Evolutionary conservation across 2,329 filamentous ascomycete genomes (phyloP).

Genomic region (Aureobasidium sp.): DNA sequence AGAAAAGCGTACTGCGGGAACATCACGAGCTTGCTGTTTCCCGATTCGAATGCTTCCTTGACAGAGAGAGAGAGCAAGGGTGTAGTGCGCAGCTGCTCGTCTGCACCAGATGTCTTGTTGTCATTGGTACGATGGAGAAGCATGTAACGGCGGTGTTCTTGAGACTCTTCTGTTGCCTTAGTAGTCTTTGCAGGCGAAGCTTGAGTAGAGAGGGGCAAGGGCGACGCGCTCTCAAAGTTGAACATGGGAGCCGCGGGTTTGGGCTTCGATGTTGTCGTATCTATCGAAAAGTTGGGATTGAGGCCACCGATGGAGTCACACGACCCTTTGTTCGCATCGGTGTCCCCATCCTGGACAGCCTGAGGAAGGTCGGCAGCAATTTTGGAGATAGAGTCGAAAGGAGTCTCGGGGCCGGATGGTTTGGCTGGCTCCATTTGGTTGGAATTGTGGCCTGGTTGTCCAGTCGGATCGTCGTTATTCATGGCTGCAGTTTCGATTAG

Average conservation of each 20-base stretch:
- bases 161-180: no score
- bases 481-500: neutral
- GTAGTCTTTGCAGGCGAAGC: no score
- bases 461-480: neutral
- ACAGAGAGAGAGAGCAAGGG: conserved; percentile 7
- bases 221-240: neutral
- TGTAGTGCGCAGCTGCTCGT: conserved; percentile 9
- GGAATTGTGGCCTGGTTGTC: neutral
- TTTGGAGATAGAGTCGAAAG: neutral
- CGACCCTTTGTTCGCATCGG: no score
- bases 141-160: no score
- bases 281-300: no score
- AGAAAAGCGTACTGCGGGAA: conserved; percentile 25
- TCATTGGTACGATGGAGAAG: neutral
- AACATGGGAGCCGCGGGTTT: neutral
- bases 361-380: neutral
- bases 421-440: neutral
- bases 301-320: no score
- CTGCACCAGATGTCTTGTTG: neutral
- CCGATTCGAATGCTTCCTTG: neutral
- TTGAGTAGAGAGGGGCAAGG: neutral
- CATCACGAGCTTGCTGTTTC: neutral
- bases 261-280: no score
- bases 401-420: neutral
- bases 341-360: no score